Conservation (phyloP, 2,329 filamentous ascomycete genomes). For the Capronia americana region DNA sequence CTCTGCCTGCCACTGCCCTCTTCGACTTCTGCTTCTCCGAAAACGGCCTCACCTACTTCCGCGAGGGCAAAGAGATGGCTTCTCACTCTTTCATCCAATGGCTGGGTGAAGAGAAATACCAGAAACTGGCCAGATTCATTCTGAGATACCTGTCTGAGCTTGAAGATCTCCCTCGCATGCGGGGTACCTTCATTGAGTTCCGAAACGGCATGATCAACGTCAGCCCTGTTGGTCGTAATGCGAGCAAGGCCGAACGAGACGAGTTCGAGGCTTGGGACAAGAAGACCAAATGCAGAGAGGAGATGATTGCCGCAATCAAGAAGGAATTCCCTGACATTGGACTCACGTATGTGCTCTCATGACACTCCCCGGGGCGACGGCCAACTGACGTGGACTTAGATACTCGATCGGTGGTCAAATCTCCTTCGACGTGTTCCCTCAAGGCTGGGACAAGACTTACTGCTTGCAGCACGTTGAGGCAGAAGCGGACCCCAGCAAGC, state of each 20-base stretch:
- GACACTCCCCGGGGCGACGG: neutral
- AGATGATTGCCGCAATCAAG: constrained; percentile 76
- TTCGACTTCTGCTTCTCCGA: constrained; percentile 99
- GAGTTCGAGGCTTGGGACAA: constrained; percentile 85
- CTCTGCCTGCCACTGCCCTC: constrained; percentile 75
- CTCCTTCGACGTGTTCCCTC: constrained; percentile 97
- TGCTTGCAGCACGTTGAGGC: constrained; percentile 85
- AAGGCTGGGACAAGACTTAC: constrained; percentile 98
- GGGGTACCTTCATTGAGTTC: constrained; percentile 72
- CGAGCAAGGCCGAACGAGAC: constrained; percentile 76
- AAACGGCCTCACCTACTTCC: constrained; percentile 92
- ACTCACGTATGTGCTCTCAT: constrained; percentile 71
- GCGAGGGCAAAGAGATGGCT: constrained; percentile 75
- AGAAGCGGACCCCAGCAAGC: constrained; percentile 68
- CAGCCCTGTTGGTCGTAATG: constrained; percentile 76
- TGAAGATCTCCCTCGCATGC: constrained; percentile 65
- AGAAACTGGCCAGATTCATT: constrained; percentile 64
- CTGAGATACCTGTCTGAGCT: constrained; percentile 67
- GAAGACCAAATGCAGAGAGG: constrained; percentile 74
- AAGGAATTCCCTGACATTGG: constrained; percentile 83
- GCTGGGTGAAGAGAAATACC: constrained; percentile 82
- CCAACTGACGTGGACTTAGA: constrained; percentile 51
- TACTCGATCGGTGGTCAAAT: constrained; percentile 97
- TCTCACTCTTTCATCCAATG: constrained; percentile 88
- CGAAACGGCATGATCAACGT: constrained; percentile 71